Evolutionary conservation across 2,329 filamentous ascomycete genomes (phyloP), one percentile per base, ranked within the genome.

Genomic region (Fusarium verrucosum): DNA sequence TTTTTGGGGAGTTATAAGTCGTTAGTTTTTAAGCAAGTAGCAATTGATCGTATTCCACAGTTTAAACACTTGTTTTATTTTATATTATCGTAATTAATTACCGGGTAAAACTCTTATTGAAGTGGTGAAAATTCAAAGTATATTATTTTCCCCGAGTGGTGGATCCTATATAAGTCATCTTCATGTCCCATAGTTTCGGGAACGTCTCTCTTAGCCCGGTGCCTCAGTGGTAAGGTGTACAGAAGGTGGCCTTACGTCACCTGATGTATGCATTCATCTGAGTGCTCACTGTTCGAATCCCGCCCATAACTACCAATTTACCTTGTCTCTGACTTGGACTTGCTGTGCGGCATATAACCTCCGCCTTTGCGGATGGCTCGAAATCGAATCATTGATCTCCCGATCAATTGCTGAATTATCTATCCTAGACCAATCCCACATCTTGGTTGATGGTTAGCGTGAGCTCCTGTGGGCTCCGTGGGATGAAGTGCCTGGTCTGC

Each of bases 231-330:
- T 28, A 10, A 11, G 14, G 42, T 9, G 1, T 6, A 14, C 6
- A 7, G 30, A n/a, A n/a, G n/a, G n/a, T n/a, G n/a, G n/a, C 23
- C 5, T 23, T 8, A 23, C 23, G 8, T 23, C 23, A 23, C 5
- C 23, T 8, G 23, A 5, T 23, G 30, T 14, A n/a, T n/a, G 30
- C 30, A 16, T 1, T 8, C 30, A n/a, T n/a, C 30, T 3, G 14
- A 16, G 14, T 32, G 30, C 13, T 37, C 30, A 32, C 44, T 7
- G 47, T 64, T 64, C 61, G 61, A 64, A 55, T 42, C 60, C 61
- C 40, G 25, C 54, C n/a, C 40, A 50, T 62, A 61, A 64, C 61
- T 65, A 64, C 61, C 42, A 16, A 5, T 59, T 7, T 17, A 14
- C 19, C 13, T 58, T 37, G 2, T 47, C 36, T 43, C n/a, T 32